phyloP scores from a whole-genome alignment of 2,329 filamentous ascomycete species.

The Venturia carpophila region DNA sequence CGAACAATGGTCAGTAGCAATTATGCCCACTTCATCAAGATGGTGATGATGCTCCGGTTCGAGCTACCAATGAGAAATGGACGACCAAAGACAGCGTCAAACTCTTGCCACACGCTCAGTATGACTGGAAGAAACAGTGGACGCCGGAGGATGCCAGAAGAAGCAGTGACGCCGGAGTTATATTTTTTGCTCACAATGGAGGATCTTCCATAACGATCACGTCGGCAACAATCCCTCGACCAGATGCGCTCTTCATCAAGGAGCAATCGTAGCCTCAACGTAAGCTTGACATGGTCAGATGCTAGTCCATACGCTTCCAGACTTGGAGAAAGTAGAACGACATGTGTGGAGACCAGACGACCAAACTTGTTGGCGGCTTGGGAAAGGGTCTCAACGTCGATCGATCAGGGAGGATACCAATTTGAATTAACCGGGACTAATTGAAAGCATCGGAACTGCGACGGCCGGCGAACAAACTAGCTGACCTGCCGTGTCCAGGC shows the following conservation, averaged over 20 bases:
- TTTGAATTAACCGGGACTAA: not conserved
- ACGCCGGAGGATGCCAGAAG: not conserved
- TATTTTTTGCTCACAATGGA: not conserved
- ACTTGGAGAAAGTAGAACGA: not conserved
- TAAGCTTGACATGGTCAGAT: not conserved
- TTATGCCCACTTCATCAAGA: no score
- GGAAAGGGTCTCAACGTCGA: no score
- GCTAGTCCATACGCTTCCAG: not conserved
- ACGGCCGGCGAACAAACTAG: not conserved
- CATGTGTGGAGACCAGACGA: not conserved
- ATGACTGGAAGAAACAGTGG: not conserved
- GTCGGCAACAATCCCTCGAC: not conserved
- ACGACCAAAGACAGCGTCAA: not conserved
- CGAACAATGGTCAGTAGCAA: not conserved
- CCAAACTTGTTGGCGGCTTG: not conserved
- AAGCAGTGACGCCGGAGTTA: not conserved
- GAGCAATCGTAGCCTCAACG: not conserved
- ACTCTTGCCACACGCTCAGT: not conserved
- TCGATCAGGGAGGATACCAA: constrained; percentile 1
- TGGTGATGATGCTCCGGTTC: no score
- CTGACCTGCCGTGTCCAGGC: not conserved
- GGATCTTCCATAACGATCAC: not conserved
- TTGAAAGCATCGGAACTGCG: not conserved
- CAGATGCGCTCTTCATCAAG: not conserved
- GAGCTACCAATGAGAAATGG: no score